Base-by-base conservation (phyloP, 129 eudicot species). In the Saussurea involucrata region DNA sequence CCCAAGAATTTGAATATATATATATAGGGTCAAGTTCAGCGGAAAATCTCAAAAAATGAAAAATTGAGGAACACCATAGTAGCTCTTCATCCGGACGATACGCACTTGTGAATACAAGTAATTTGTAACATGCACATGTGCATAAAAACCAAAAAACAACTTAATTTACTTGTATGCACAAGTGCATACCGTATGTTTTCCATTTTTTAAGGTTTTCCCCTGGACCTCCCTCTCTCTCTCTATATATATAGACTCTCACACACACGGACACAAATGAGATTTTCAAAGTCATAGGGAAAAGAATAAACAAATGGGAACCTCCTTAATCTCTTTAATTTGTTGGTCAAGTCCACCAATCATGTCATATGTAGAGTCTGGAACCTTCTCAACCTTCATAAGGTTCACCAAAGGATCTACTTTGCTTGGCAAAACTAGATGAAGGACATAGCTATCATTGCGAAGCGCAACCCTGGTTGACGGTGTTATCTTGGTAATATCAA, bases 311-410 rank as follows among this genome's bases (percentile, higher is more conserved):
- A 7, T 29, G 28, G 29, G 67, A 69, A 92, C 96, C 98, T 92
- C 98, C 61, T 92, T 92, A 20, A 92, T 92, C 85, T 92, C 98
- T 83, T 92, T 92, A 67, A 92, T 92, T 80, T 92, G 98, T 78
- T 90, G 98, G 79, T 92, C 98, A 36, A 90, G 92, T 34, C 98
- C 96, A 83, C 98, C 98, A 80, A 92, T 88, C 98, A 92, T 92
- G 83, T 92, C 98, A 81, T 92, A 92, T 11, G 98, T 92, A 55
- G 96, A 92, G 71, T 92, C 97, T 36, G 97, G 97, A 75, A 92
- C 97, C 71, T 92, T 92, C 69, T 92, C 97, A 44, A 92, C 96
- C 85, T 92, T 92, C 98, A 92, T 92, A 40, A 92, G 98, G 82
- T 92, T 88, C 60, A 92, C 96, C 78, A 92, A 83, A 18, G 96